Conservation (phyloP, 2,329 filamentous ascomycete species). For the Fusarium pilosicola region DNA sequence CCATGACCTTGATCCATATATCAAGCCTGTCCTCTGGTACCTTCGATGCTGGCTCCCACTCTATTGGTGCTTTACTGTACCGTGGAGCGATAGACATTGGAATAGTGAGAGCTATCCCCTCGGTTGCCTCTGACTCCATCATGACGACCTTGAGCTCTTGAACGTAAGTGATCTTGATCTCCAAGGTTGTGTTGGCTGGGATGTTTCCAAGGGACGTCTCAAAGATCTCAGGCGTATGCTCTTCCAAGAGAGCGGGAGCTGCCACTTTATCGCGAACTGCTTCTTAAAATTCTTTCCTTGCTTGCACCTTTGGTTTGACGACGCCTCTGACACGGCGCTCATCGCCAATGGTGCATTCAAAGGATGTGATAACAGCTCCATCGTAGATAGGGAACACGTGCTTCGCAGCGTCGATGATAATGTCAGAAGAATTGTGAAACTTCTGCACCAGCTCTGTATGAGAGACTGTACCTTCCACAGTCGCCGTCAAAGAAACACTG, state of each 20-base stretch:
- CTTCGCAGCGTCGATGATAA: neutral
- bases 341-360: neutral
- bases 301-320: neutral
- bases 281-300: neutral
- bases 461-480: neutral
- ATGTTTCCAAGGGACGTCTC: neutral
- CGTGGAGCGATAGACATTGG: neutral
- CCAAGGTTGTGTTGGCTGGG: rapidly evolving
- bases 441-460: neutral
- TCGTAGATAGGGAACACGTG: neutral
- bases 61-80: rapidly evolving
- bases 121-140: neutral
- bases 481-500: neutral
- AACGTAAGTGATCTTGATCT: neutral
- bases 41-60: rapidly evolving
- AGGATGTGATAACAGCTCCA: rapidly evolving
- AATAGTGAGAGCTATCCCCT: neutral
- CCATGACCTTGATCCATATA: rapidly evolving
- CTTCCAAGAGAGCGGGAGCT: rapidly evolving
- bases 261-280: neutral
- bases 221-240: neutral
- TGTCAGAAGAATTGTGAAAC: neutral
- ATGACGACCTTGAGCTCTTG: neutral
- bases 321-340: neutral
- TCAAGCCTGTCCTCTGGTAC: neutral